Percentiles rank a stretch among this genome's conserved stretches.
These are phyloP conservation scores for Parasitella parasitica DNA, from an alignment of 371 early-diverging fungal species.

Conservation along the genomic window DNA sequence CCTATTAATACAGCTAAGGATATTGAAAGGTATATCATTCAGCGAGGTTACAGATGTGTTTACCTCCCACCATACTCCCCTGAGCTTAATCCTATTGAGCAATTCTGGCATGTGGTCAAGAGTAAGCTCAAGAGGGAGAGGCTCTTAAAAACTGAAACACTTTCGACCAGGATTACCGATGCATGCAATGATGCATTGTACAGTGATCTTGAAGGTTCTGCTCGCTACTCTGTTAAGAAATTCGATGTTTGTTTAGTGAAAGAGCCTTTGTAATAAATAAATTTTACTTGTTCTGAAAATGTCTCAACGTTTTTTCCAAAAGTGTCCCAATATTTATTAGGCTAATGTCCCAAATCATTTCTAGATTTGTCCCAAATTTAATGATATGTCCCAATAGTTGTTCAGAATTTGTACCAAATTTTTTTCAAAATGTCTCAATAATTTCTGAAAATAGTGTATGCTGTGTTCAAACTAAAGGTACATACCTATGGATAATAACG, in stretches of 20 bases:
- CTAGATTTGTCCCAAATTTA: too few species aligned
- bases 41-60: neutral
- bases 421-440: neutral
- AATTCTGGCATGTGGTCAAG: slow-evolving; percentile 8
- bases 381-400: neutral
- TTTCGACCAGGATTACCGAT: neutral
- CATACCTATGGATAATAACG: too few species aligned
- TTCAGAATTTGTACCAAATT: neutral
- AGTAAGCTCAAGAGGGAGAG: too few species aligned
- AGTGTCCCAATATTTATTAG: neutral
- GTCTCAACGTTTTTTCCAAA: neutral
- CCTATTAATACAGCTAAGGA: slow-evolving; percentile 7
- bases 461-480: too few species aligned
- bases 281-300: too few species aligned
- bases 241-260: too few species aligned
- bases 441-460: too few species aligned
- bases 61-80: slow-evolving; percentile 1
- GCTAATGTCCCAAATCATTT: too few species aligned
- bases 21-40: neutral
- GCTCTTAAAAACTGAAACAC: neutral
- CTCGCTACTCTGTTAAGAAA: neutral
- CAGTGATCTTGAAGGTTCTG: neutral
- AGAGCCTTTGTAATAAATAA: too few species aligned
- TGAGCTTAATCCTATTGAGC: neutral
- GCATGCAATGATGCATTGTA: neutral